Percentiles rank a stretch among this genome's conserved stretches.
Evolutionary conservation across 495 filamentous ascomycete species (phyloP).

Genomic region (Articulospora tetracladia): DNA sequence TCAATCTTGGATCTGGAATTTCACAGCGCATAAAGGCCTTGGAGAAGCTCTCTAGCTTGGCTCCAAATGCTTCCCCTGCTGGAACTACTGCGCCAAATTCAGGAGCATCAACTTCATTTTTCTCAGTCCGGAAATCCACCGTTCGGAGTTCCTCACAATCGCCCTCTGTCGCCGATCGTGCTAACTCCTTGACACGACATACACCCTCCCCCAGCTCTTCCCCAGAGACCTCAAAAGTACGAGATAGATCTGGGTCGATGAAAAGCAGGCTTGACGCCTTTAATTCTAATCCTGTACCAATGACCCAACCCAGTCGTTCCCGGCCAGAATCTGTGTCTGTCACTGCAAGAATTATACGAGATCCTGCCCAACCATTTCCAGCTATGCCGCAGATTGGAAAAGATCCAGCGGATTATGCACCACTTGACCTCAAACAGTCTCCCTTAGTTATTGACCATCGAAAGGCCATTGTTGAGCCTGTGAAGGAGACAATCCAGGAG

Average conservation of each 20-base stretch:
- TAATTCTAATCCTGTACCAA: slow-evolving; percentile 5
- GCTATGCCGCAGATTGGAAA: slow-evolving; percentile 37
- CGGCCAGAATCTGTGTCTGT: slow-evolving; percentile 74
- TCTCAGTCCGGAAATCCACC: slow-evolving; percentile 45
- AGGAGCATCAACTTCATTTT: slow-evolving; percentile 34
- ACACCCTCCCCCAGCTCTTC: slow-evolving; percentile 38
- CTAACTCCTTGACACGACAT: slow-evolving; percentile 32
- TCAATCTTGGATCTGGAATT: slow-evolving; percentile 82
- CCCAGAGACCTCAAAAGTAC: slow-evolving; percentile 28
- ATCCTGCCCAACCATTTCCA: slow-evolving; percentile 41
- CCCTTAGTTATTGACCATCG: slow-evolving; percentile 69
- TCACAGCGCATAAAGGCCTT: slow-evolving; percentile 87
- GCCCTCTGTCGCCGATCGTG: slow-evolving; percentile 41
- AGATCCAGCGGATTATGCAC: slow-evolving; percentile 32
- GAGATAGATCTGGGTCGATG: slow-evolving; percentile 23
- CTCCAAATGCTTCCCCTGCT: slow-evolving; percentile 28
- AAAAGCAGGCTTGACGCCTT: slow-evolving; percentile 17
- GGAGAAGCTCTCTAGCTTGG: slow-evolving; percentile 60
- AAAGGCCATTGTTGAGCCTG: slow-evolving; percentile 30
- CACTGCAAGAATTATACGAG: slow-evolving; percentile 71
- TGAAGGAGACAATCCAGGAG: slow-evolving; percentile 23
- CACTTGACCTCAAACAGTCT: slow-evolving; percentile 65
- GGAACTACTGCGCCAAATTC: slow-evolving; percentile 23
- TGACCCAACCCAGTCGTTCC: slow-evolving; percentile 22
- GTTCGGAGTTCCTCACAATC: slow-evolving; percentile 38